phyloP scores from a whole-genome alignment of 148 eudicot genomes.

The Rhododendron ovatum region DNA sequence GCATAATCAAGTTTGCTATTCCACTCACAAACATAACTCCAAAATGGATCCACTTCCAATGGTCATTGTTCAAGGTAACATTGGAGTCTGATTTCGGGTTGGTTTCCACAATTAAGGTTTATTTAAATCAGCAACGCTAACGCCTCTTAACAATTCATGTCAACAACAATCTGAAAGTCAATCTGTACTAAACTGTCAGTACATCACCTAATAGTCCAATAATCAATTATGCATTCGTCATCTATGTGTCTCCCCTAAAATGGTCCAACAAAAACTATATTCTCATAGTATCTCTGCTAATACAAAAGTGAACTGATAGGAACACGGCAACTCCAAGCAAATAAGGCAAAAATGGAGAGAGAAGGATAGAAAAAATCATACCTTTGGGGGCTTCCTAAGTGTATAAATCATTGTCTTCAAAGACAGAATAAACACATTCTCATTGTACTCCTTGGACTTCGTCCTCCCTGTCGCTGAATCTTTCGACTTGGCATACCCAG shows the following conservation, averaged over 20 bases:
- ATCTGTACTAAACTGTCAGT: background rate
- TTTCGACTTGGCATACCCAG: slow-evolving; percentile 46
- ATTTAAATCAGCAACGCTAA: background rate
- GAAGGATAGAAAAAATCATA: slow-evolving; percentile 15
- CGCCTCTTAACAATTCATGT: background rate
- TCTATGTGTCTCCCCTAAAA: background rate
- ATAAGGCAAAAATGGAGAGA: background rate
- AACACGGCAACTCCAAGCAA: background rate
- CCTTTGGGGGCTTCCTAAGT: slow-evolving; percentile 73
- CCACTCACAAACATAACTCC: background rate
- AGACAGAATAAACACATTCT: slow-evolving; percentile 49
- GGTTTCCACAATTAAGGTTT: background rate
- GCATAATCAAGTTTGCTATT: background rate
- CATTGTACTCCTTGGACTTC: slow-evolving; percentile 50
- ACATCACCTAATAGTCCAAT: background rate
- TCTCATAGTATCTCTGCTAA: background rate
- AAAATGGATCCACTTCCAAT: too few species aligned
- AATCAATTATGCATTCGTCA: background rate
- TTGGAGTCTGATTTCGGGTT: background rate
- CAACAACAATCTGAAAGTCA: background rate
- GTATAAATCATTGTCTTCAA: slow-evolving; percentile 69
- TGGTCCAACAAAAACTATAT: background rate
- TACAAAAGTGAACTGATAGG: background rate
- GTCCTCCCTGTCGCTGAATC: slow-evolving; percentile 32
- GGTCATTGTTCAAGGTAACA: background rate